Percentiles rank a stretch among this genome's conserved stretches.
phyloP scores from a whole-genome alignment of 2,329 filamentous ascomycete species.

The Microdochium paspali region DNA sequence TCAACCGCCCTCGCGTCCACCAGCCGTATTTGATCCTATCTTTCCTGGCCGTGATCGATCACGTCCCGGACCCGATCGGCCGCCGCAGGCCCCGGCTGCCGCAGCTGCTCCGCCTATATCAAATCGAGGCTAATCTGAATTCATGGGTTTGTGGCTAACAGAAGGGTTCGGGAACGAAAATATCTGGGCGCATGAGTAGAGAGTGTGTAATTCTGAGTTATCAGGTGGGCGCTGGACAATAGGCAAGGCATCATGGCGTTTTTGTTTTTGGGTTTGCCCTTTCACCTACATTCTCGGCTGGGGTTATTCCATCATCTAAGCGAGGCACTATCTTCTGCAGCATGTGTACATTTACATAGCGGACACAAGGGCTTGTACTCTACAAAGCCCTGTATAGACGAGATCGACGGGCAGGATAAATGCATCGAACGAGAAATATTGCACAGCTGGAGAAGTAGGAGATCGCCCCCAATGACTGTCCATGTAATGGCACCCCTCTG shows the following conservation, averaged over 20 bases:
- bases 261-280: not conserved
- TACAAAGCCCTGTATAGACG: too few species aligned
- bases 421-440: too few species aligned
- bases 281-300: not conserved
- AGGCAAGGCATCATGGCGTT: not conserved
- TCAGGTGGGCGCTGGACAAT: not conserved
- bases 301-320: too few species aligned
- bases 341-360: too few species aligned
- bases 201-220: not conserved
- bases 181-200: not conserved
- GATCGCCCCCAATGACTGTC: too few species aligned
- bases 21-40: conserved; percentile 15
- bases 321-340: too few species aligned
- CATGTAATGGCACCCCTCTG: too few species aligned
- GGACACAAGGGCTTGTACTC: too few species aligned
- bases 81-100: conserved; percentile 10
- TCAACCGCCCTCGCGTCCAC: conserved; percentile 4
- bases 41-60: conserved; percentile 21
- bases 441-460: too few species aligned
- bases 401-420: too few species aligned
- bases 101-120: conserved; percentile 15
- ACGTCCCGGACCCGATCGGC: conserved; percentile 16
- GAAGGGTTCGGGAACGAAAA: not conserved
- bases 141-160: not conserved
- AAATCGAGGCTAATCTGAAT: conserved; percentile 13